Conservation (phyloP, 768 basidiomycete genomes). For the Dioszegia aurantiaca region DNA sequence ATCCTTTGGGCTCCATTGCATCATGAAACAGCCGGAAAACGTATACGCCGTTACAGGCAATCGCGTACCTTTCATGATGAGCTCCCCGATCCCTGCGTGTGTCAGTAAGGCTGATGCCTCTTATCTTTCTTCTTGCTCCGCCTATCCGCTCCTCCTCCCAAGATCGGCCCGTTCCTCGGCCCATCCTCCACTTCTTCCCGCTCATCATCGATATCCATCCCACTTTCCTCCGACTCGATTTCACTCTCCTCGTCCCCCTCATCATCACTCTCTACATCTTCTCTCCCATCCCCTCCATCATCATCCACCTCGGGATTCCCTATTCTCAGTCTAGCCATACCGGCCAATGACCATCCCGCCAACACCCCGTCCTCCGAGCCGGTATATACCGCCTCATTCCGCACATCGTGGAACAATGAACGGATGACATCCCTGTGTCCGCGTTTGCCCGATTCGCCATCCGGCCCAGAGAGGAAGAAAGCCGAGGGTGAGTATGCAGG, state of each 20-base stretch:
- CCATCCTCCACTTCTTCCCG: conserved; percentile 2
- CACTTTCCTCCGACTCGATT: conserved; percentile 34
- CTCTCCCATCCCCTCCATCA: conserved; percentile 36
- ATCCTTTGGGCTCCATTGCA: no score
- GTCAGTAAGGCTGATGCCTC: conserved; percentile 50
- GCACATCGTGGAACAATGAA: conserved; percentile 43
- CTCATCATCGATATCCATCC: conserved; percentile 27
- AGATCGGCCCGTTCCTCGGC: conserved; percentile 22
- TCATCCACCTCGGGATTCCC: conserved; percentile 47
- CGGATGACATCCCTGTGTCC: conserved; percentile 51
- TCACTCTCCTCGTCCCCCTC: conserved; percentile 36
- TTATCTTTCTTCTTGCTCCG: conserved; percentile 21
- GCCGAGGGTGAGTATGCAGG: conserved; percentile 41
- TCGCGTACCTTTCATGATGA: no score
- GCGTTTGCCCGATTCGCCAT: conserved; percentile 13
- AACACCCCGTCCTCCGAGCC: conserved; percentile 51
- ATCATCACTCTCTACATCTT: conserved; percentile 22
- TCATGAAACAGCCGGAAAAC: no score
- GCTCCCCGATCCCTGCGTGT: no score
- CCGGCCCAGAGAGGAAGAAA: conserved; percentile 35
- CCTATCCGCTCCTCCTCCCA: conserved; percentile 19
- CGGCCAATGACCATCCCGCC: conserved; percentile 45
- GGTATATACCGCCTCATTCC: conserved; percentile 47
- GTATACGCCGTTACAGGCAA: no score
- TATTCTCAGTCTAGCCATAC: conserved; percentile 23